These are phyloP conservation scores for Vaccinium macrocarpon DNA, from an alignment of 148 eudicot genomes.

Conservation along the genomic window DNA sequence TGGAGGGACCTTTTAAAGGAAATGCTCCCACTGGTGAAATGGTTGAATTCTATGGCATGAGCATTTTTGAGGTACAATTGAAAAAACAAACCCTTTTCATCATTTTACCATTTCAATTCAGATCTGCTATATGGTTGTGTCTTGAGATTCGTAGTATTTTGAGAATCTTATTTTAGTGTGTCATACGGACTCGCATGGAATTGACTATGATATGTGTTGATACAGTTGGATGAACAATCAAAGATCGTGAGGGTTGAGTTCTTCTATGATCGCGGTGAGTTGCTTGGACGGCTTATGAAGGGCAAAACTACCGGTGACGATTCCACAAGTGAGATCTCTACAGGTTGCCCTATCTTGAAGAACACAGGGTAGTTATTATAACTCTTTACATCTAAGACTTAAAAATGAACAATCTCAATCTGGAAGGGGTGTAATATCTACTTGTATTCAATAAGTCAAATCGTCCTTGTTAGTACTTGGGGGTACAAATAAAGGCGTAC, in stretches of 20 bases:
- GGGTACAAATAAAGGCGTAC: not conserved
- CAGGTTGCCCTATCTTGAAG: slow-evolving; percentile 49
- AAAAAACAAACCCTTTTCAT: not conserved
- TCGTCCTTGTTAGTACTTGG: not conserved
- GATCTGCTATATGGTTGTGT: too few species aligned
- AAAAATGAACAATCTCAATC: not conserved
- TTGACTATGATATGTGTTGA: not conserved
- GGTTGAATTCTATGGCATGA: slow-evolving; percentile 56
- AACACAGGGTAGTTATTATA: slow-evolving; percentile 20
- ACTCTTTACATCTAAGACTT: too few species aligned
- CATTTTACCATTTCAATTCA: not conserved
- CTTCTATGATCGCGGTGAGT: slow-evolving; percentile 70
- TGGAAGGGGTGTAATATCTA: not conserved
- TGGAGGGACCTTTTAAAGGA: slow-evolving; percentile 88
- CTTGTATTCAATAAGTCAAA: not conserved
- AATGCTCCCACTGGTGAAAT: slow-evolving; percentile 65
- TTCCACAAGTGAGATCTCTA: slow-evolving; percentile 17
- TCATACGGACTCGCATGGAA: not conserved
- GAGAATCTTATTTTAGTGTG: not conserved
- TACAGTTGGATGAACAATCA: slow-evolving; percentile 60
- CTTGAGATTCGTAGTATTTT: not conserved
- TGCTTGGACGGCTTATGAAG: slow-evolving; percentile 54
- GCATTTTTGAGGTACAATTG: slow-evolving; percentile 48
- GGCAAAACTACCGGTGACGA: slow-evolving; percentile 20
- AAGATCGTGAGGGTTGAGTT: slow-evolving; percentile 58